phyloP scores from a whole-genome alignment of 305 asterid species.

The Solanum chacoense region DNA sequence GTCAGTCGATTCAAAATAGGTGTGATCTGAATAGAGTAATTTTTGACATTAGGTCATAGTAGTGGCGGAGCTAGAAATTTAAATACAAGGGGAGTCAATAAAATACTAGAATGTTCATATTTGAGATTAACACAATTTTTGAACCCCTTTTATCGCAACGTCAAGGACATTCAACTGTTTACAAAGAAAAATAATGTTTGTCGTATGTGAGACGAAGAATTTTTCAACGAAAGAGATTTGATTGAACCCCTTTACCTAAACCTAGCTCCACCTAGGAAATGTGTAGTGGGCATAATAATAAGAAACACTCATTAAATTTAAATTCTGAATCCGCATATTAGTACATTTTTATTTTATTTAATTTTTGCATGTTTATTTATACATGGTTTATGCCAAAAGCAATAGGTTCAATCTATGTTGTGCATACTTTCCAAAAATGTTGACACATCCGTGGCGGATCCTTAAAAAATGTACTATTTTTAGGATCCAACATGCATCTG shows the following conservation, averaged over 20 bases:
- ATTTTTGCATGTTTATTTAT: background rate
- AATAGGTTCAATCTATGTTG: background rate
- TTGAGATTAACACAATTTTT: background rate
- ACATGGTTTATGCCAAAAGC: background rate
- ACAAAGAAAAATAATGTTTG: background rate
- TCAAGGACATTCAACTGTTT: background rate
- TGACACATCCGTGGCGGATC: background rate
- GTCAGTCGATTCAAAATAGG: background rate
- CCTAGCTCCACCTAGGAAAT: background rate
- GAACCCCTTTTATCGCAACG: too few species aligned
- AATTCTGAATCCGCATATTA: background rate
- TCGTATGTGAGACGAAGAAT: background rate
- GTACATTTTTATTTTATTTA: background rate
- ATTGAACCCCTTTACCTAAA: background rate
- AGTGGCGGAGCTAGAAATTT: background rate
- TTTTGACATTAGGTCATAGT: background rate
- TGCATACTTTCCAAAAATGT: background rate
- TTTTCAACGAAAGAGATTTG: background rate
- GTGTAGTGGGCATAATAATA: background rate
- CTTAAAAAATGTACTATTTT: too few species aligned
- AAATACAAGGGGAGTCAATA: background rate
- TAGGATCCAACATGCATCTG: rapidly evolving
- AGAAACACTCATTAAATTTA: background rate
- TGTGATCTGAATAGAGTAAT: background rate
- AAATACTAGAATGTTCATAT: background rate